Conservation (phyloP, 139 green algal genomes). For the Chlorella sp. region DNA sequence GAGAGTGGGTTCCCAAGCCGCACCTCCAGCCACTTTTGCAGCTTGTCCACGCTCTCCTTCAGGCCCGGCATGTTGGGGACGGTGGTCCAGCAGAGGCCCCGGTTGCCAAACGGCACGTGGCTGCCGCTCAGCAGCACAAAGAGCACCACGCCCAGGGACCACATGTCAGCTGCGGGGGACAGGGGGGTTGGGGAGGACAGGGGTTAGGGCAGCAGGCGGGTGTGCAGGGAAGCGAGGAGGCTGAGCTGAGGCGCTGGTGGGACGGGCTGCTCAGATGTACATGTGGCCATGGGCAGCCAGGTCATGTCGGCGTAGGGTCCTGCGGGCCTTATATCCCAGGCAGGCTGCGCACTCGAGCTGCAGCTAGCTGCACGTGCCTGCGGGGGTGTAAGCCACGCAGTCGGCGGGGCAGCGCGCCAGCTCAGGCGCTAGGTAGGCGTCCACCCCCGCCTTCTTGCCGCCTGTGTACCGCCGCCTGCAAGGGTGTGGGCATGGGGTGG, state of each 20-base stretch:
- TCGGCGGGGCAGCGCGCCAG: constrained; percentile 34
- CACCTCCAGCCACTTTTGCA: constrained; percentile 47
- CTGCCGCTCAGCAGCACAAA: constrained; percentile 46
- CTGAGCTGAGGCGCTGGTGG: no score
- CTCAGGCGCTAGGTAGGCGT: constrained; percentile 41
- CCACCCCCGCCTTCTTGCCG: constrained; percentile 26
- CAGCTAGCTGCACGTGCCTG: not conserved
- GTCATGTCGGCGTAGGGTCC: no score
- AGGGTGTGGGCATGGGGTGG: no score
- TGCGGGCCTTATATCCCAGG: no score
- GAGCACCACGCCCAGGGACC: constrained; percentile 45
- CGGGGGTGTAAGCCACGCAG: constrained; percentile 22
- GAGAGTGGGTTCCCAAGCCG: no score
- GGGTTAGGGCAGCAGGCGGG: not conserved
- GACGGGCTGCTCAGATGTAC: no score
- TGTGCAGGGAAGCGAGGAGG: not conserved
- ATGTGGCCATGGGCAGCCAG: no score
- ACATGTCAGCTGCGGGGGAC: constrained; percentile 37
- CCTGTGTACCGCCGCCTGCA: constrained; percentile 14
- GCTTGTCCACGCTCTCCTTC: constrained; percentile 26
- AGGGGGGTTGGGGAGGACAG: not conserved
- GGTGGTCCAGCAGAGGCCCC: constrained; percentile 32
- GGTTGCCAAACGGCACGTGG: constrained; percentile 47
- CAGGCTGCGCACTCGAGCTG: no score
- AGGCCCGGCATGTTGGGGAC: constrained; percentile 35